phyloP scores from a whole-genome alignment of 352 stramenopile species.

The Pythium aristosporum region DNA sequence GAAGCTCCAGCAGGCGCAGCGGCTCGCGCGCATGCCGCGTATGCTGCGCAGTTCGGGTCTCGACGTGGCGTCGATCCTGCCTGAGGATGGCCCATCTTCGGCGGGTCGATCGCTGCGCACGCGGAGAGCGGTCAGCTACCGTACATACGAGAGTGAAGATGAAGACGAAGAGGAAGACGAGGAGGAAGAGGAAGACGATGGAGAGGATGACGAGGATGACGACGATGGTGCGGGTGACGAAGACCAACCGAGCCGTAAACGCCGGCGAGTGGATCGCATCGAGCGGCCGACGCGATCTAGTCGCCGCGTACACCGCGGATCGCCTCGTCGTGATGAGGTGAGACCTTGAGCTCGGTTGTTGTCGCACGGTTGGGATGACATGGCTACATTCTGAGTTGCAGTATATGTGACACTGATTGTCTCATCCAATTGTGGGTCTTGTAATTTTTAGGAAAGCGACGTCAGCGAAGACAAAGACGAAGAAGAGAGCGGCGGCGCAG shows the following conservation, averaged over 20 bases:
- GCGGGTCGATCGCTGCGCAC: conserved; percentile 46
- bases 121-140: conserved; percentile 52
- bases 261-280: conserved; percentile 8
- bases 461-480: conserved; percentile 11
- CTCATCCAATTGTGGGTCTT: background rate
- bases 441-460: conserved; percentile 19
- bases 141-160: conserved; percentile 31
- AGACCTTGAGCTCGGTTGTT: background rate
- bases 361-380: conserved; percentile 5
- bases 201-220: conserved; percentile 9
- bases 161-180: conserved; percentile 23
- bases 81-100: conserved; percentile 17
- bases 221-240: background rate
- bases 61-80: conserved; percentile 29
- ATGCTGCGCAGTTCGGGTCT: conserved; percentile 37
- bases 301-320: conserved; percentile 10
- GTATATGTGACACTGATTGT: background rate
- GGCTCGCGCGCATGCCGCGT: conserved; percentile 41
- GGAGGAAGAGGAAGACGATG: conserved; percentile 30
- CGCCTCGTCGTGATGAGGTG: conserved; percentile 10
- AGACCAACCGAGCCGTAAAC: background rate
- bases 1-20: conserved; percentile 37
- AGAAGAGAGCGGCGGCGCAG: background rate
- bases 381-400: conserved; percentile 15
- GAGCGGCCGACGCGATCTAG: conserved; percentile 19